Percentiles rank a stretch among this genome's conserved stretches.
phyloP scores from a whole-genome alignment of 2,329 filamentous ascomycete species.

The Cylindrodendrum hubeiense region DNA sequence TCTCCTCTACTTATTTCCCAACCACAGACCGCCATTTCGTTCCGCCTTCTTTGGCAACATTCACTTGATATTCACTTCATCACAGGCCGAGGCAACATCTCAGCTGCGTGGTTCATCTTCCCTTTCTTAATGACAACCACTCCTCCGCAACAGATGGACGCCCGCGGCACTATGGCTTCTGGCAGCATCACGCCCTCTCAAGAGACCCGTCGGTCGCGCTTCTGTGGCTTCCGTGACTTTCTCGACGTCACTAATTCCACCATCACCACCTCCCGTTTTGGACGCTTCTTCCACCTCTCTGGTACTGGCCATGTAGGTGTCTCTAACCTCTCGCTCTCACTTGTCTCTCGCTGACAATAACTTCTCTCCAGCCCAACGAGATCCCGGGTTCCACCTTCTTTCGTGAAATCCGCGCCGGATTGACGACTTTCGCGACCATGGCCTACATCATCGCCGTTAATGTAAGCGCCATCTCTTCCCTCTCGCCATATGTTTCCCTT shows the following conservation, averaged over 20 bases:
- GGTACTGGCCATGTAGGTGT: conserved; percentile 75
- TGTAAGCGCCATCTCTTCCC: conserved; percentile 52
- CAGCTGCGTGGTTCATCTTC: not conserved
- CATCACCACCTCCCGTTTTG: conserved; percentile 61
- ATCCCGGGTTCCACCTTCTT: conserved; percentile 79
- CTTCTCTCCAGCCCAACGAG: conserved; percentile 67
- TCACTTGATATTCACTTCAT: not conserved
- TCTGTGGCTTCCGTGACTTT: conserved; percentile 51
- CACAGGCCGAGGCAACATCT: not conserved
- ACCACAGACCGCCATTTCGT: not conserved
- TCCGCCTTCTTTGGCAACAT: not conserved
- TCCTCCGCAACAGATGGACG: conserved; percentile 25
- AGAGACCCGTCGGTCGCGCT: conserved; percentile 39
- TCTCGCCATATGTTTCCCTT: not conserved
- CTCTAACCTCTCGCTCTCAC: conserved; percentile 16
- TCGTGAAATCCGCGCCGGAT: conserved; percentile 81
- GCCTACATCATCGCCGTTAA: conserved; percentile 86
- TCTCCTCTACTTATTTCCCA: not conserved
- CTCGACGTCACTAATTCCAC: conserved; percentile 52
- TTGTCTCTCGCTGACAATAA: not conserved
- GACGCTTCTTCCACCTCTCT: conserved; percentile 74
- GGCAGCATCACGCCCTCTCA: not conserved
- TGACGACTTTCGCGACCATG: conserved; percentile 87
- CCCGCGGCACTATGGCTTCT: conserved; percentile 4
- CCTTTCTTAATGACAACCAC: conserved; percentile 27